Evolutionary conservation across 1,139 yeast genomes (phyloP).

Genomic region (Zygosaccharomyces pseudobailii): DNA sequence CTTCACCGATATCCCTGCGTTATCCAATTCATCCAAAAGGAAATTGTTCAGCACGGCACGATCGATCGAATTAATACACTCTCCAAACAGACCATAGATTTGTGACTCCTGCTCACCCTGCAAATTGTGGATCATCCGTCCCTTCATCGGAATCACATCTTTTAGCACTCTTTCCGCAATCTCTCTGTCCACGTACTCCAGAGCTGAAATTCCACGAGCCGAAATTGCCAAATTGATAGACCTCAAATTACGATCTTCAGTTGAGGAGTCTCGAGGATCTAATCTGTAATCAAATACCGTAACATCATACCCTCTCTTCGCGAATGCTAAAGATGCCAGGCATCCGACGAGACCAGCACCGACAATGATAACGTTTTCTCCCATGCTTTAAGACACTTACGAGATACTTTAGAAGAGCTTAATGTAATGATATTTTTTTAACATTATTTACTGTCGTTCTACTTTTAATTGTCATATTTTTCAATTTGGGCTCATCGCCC

Average conservation of each 20-base stretch:
- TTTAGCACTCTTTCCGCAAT: constrained; percentile 54
- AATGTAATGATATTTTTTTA: not conserved
- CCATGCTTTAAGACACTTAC: not conserved
- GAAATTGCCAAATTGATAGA: constrained; percentile 88
- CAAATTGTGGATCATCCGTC: constrained; percentile 80
- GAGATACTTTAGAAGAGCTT: not conserved
- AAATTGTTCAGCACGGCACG: constrained; percentile 62
- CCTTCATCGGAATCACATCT: constrained; percentile 76
- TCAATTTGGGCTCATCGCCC: not conserved
- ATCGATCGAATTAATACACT: constrained; percentile 80
- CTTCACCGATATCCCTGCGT: constrained; percentile 39
- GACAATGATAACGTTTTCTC: constrained; percentile 45
- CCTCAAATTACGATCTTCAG: constrained; percentile 42
- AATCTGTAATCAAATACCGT: constrained; percentile 61
- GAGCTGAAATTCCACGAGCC: constrained; percentile 71
- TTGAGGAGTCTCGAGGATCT: constrained; percentile 35
- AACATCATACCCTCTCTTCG: constrained; percentile 68
- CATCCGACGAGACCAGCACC: constrained; percentile 93
- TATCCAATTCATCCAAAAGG: constrained; percentile 47
- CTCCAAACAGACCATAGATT: constrained; percentile 78
- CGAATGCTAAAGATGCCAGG: constrained; percentile 75
- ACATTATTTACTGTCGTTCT: not conserved
- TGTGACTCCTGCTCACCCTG: constrained; percentile 66
- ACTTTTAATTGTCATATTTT: not conserved
- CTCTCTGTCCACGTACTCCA: constrained; percentile 54